These are phyloP conservation scores for Stenocarpella maydis DNA, from an alignment of 2,329 filamentous ascomycete genomes.

Conservation along the genomic window DNA sequence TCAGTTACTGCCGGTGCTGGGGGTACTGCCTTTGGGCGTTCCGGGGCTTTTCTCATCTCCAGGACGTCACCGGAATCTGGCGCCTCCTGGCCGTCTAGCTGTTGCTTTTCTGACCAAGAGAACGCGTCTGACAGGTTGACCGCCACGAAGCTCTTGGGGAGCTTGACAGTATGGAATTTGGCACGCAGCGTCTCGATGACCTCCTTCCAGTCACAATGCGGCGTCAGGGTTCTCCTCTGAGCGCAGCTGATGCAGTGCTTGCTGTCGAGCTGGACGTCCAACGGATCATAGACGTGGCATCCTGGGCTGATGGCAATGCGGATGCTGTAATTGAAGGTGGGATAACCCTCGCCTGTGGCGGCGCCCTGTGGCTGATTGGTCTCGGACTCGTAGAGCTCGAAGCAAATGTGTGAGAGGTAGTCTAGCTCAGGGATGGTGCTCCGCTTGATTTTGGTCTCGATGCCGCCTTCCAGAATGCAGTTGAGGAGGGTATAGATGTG, in stretches of 20 bases:
- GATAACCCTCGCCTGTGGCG: slow-evolving; percentile 62
- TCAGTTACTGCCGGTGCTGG: slow-evolving; percentile 25
- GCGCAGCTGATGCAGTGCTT: slow-evolving; percentile 96
- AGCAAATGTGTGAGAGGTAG: slow-evolving; percentile 97
- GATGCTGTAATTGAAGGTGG: slow-evolving; percentile 92
- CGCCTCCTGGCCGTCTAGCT: slow-evolving; percentile 47
- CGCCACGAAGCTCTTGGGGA: slow-evolving; percentile 71
- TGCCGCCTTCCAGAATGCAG: slow-evolving; percentile 95
- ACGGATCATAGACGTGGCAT: slow-evolving; percentile 93
- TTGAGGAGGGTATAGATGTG: slow-evolving; percentile 99
- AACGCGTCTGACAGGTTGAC: slow-evolving; percentile 72
- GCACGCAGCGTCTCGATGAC: slow-evolving; percentile 95
- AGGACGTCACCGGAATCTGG: slow-evolving; percentile 41
- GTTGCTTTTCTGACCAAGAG: slow-evolving; percentile 64
- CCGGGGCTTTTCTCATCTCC: slow-evolving; percentile 53
- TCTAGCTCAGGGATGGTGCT: slow-evolving; percentile 96
- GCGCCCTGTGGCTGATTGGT: slow-evolving; percentile 62
- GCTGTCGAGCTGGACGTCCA: slow-evolving; percentile 95
- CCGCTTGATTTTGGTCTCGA: slow-evolving; percentile 95
- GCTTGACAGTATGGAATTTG: slow-evolving; percentile 87
- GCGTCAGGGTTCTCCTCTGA: slow-evolving; percentile 86
- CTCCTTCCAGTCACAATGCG: slow-evolving; percentile 93
- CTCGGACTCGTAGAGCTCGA: slow-evolving; percentile 96
- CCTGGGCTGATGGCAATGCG: slow-evolving; percentile 95
- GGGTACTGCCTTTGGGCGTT: slow-evolving; percentile 13